These are phyloP conservation scores for Trichoderma parareesei DNA, from an alignment of 495 filamentous ascomycete genomes.

Conservation along the genomic window DNA sequence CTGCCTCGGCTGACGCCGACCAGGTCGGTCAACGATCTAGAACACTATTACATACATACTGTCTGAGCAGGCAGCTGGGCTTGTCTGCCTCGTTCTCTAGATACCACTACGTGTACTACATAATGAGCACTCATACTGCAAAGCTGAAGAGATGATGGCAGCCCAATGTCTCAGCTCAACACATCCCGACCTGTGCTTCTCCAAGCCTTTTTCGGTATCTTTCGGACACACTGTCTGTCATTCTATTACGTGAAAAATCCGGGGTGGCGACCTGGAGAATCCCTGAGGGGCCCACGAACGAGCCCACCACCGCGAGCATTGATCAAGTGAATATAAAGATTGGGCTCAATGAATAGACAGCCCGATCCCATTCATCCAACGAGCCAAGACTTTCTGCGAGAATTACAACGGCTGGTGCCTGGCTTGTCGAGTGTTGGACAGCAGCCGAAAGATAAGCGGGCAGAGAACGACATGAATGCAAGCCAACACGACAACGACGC, in stretches of 20 bases:
- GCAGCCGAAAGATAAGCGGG: not conserved
- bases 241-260: not conserved
- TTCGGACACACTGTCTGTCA: not conserved
- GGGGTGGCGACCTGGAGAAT: not conserved
- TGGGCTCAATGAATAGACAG: not conserved
- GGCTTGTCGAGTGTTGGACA: not conserved
- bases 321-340: not conserved
- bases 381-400: not conserved
- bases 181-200: no score
- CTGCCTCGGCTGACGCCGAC: not conserved
- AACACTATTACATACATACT: not conserved
- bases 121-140: no score
- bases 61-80: no score
- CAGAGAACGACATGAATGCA: not conserved
- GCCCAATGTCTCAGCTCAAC: no score
- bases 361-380: not conserved
- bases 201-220: no score
- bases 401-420: not conserved
- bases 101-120: no score
- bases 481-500: no score
- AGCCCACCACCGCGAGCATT: no score
- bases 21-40: not conserved
- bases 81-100: no score
- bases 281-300: not conserved
- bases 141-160: no score